Evolutionary conservation across 23 red algal genomes (phyloP), one percentile per base, ranked within the genome.

Genomic region (Cyanidioschyzon merolae): DNA sequence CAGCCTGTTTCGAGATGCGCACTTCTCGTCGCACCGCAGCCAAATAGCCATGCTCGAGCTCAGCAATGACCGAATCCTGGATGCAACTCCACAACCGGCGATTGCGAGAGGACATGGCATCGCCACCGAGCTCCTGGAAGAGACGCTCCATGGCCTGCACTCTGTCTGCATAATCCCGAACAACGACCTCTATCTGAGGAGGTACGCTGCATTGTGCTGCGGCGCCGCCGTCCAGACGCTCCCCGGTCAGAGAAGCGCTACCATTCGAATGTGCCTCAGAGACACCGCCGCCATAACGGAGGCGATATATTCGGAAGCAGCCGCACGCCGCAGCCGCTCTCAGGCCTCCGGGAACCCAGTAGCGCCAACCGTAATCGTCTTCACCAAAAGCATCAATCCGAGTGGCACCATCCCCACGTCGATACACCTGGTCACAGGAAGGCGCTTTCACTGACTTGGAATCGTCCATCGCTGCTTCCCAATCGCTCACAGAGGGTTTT

Each of bases 291-390:
- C 12, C n/a, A 32, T 25, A 3, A 7, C 63, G 63, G n/a, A 25
- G 30, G 32, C 63, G 63, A 27, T 35, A 71, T 27, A 71, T 35
- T 7, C 63, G 63, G 7, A 71, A 7, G 63, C 63, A 71, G 12
- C 63, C 63, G 63, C 63, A 71, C 3, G n/a, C n/a, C 32, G 21
- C 63, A 71, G 63, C 63, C 12, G 63, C 63, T 7, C 63, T 3
- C 12, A 71, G 21, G 32, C 63, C 63, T 3, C 63, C 63, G 3
- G 63, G 63, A 25, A 71, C 29, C 63, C 63, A 71, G 30, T 71
- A 71, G 2, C 32, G 63, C n/a, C 63, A 35, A 71, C 63, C 63
- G 16, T 25, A 7, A 27, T 25, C 63, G 63, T 71, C 63, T 71
- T 71, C n/a, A 27, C n/a, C 63, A 7, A 71, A 32, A 32, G 63